Base-by-base conservation (phyloP, 2,329 filamentous ascomycete genomes). In the Cladophialophora exuberans region DNA sequence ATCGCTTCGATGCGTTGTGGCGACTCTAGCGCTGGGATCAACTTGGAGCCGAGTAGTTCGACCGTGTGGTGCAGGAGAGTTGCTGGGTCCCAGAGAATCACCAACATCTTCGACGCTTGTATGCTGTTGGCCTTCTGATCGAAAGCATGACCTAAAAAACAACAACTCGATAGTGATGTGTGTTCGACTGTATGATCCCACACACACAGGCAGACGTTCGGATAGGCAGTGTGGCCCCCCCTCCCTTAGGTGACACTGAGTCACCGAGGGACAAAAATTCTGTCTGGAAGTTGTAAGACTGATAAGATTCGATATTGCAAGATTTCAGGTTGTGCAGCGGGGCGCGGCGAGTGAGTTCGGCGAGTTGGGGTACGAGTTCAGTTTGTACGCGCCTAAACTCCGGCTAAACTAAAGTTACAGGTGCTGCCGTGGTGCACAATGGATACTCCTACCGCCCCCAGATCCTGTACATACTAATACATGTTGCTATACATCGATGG, bases 11-110 rank as follows among this genome's bases (percentile, higher is more conserved):
- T 48, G 3, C 62, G 59, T 41, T 46, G 57, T 1, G 62, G 61
- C 11, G 57, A 62, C 43, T 65, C 62, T 17, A 62, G 36, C 3
- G 62, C 62, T 10, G 62, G 59, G 25, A 62, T 62, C 18, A 62
- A 50, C 39, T 57, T 60, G 15, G 62, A 60, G 22, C 61, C 61
- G 2, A 65, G 46, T 7, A 63, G 30, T 44, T 65, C 62, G n/a
- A 63, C 57, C 3, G 62, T 65, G 22, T 61, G 28, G 48, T 65
- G 62, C 7, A 61, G 61, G 35, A 65, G 62, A 26, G 56, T 59
- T 39, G 58, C 56, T 55, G 56, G 50, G 58, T 65, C 61, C 56
- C 60, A 62, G 35, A 65, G 61, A 43, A 61, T 61, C 41, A 60
- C 58, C 36, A 62, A 44, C 62, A 65, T 65, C 49, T 52, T 64